Evolutionary conservation across 2,329 filamentous ascomycete genomes (phyloP).

Genomic region (Verticillium nonalfalfae): DNA sequence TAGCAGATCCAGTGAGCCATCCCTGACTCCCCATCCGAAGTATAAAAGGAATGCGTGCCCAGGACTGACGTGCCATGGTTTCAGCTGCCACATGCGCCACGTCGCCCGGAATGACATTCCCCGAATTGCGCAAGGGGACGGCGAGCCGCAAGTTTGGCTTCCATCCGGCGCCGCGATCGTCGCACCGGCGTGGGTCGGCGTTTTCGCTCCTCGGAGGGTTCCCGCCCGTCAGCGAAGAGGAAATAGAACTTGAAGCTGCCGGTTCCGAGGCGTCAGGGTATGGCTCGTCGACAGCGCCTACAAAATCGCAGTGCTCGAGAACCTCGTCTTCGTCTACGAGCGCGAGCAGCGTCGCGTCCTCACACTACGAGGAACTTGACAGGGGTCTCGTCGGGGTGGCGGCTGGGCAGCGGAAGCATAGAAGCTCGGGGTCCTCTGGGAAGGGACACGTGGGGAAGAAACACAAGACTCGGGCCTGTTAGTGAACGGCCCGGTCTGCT

Average conservation of each 20-base stretch:
- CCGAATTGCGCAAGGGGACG: slow-evolving; percentile 29
- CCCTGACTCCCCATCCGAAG: not conserved
- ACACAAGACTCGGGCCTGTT: not conserved
- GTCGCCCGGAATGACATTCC: slow-evolving; percentile 24
- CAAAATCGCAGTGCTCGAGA: not conserved
- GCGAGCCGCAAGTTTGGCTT: slow-evolving; percentile 28
- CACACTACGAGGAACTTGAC: not conserved
- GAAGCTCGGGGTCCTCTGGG: not conserved
- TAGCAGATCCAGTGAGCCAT: slow-evolving; percentile 32
- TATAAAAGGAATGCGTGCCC: too few relatives aligned
- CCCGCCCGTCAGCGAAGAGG: not conserved
- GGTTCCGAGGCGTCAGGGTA: not conserved
- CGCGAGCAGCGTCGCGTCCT: not conserved
- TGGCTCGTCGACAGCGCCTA: not conserved
- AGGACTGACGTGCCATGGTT: not conserved
- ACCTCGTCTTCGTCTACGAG: not conserved
- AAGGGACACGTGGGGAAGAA: not conserved
- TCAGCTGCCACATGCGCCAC: slow-evolving; percentile 4
- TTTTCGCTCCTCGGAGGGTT: slow-evolving; percentile 7
- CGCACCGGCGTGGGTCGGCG: slow-evolving; percentile 20
- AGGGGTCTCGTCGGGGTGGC: not conserved
- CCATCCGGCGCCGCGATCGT: slow-evolving; percentile 16
- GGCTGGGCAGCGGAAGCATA: not conserved
- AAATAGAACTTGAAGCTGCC: not conserved
- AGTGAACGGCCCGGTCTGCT: not conserved